Evolutionary conservation across 2,329 filamentous ascomycete species (phyloP), one percentile per base, ranked within the genome.

Genomic region (Rutstroemia sp.): DNA sequence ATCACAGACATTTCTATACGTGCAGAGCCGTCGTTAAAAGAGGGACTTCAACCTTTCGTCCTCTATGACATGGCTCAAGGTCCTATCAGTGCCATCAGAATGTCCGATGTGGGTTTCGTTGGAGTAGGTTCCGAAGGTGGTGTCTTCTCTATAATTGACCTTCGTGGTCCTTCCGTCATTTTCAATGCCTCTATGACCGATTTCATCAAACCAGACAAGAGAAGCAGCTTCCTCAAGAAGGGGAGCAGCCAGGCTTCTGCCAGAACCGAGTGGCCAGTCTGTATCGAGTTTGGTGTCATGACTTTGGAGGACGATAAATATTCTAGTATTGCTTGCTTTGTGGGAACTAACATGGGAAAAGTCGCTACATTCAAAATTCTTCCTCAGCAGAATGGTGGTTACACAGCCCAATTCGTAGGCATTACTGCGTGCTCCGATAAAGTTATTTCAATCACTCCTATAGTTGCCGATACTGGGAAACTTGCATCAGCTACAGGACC

Each of bases 71-170:
- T 92, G 79, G 82, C 87, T 69, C 85, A 91, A 66, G 94, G 92
- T 0, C 77, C 88, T 1, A 84, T 96, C 34, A 92, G 83, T 21
- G 88, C 87, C 1, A 68, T 95, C 39, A 87, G 89, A 57, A 83
- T 94, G 56, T 94, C 91, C n/a, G 89, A 96, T 69, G 85, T 97
- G 12, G 94, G 94, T 0, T 99, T 99, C 67, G 82, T 95, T 10
- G 92, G 87, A 10, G 85, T 87, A 30, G 94, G 91, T 0, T 96
- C 91, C 9, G 88, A 95, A 69, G 82, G 83, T 40, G 94, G 94
- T 2, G 83, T 83, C 61, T 72, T 99, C 39, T 87, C 82, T 8
- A 81, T 99, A 39, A 82, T 97, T 51, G 94, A 99, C 70, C 77
- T 99, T 59, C 84, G 94, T 57, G 92, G 92, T 0, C 94, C 94